A percentile compares a stretch with the other conserved stretches of the same genome.
phyloP scores from a whole-genome alignment of 768 basidiomycete genomes.

The Cystobasidium tubakii region DNA sequence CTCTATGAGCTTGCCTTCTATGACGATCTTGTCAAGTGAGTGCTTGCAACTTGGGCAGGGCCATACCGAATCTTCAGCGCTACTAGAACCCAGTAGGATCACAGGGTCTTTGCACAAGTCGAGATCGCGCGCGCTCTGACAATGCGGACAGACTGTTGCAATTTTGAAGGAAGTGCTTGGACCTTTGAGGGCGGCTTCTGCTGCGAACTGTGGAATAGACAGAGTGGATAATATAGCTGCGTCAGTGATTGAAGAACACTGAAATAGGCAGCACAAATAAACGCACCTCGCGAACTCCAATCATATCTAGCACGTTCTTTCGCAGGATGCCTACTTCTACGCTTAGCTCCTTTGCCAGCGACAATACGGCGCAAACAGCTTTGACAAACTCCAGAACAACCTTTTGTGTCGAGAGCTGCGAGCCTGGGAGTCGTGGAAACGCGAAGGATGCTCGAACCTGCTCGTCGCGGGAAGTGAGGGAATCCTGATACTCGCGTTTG shows the following conservation, averaged over 20 bases:
- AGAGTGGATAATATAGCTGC: too few relatives aligned
- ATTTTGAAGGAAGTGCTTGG: constrained; percentile 17
- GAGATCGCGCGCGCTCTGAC: constrained; percentile 78
- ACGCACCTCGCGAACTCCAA: constrained; percentile 73
- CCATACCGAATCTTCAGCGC: constrained; percentile 57
- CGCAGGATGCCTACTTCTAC: constrained; percentile 83
- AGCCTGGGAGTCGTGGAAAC: constrained; percentile 84
- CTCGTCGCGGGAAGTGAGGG: constrained; percentile 18
- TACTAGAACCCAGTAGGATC: constrained; percentile 54
- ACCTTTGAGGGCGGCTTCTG: constrained; percentile 56
- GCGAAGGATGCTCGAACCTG: constrained; percentile 52
- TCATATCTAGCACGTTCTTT: constrained; percentile 79
- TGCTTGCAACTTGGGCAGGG: constrained; percentile 65
- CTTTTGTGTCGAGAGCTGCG: constrained; percentile 69
- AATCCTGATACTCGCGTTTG: constrained; percentile 53
- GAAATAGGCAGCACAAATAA: neutral
- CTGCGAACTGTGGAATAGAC: constrained; percentile 68
- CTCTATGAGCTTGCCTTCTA: constrained; percentile 80
- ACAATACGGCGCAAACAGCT: constrained; percentile 72
- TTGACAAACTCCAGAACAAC: constrained; percentile 86
- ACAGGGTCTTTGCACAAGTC: constrained; percentile 92
- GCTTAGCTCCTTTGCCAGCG: constrained; percentile 69
- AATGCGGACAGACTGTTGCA: neutral
- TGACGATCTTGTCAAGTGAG: constrained; percentile 79
- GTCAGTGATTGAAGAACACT: too few relatives aligned